Base-by-base conservation (phyloP, 2,329 filamentous ascomycete genomes). In the Alternaria sp. region DNA sequence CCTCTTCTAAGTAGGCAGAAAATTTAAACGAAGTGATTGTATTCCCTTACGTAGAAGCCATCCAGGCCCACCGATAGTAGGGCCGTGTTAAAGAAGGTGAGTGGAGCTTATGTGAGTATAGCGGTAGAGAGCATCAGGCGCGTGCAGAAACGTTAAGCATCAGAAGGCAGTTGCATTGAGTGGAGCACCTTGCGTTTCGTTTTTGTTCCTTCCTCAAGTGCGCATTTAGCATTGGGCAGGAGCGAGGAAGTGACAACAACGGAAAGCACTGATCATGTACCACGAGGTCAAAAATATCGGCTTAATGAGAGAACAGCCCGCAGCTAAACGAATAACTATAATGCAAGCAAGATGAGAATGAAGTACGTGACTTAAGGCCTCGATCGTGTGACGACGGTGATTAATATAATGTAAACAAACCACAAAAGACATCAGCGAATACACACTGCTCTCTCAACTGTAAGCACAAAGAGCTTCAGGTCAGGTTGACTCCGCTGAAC, bases 141-240 rank as follows among this genome's bases (percentile, higher is more conserved):
- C 26, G 14, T 30, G 16, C 3, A 18, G 38, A 18, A 20, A 36
- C 20, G 24, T 9, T 26, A 49, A n/a, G 46, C 20, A 18, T 24
- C 9, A 11, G 11, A 39, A 49, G 36, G 43, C 24, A 28, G 16
- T 36, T 16, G 24, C 53, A 32, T 20, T 41, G 30, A 14, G n/a
- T 30, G 53, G 22, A 54, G 28, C 26, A 59, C 32, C 47, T 44
- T 26, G 39, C 48, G 30, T 44, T 57, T 38, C 51, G 39, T 52
- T 16, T 44, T 32, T 11, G 63, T 46, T 38, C 61, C 56, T 66
- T 59, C 61, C 56, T n/a, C 28, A 16, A 11, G 12, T 34, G 46
- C 46, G 46, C 34, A 16, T 56, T 41, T 49, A 53, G 6, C n/a
- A 7, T 16, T 32, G 5, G 9, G 14, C 32, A 51, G 59, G 62